Conservation (phyloP, 139 green algal species). For the Chlorella sorokiniana region DNA sequence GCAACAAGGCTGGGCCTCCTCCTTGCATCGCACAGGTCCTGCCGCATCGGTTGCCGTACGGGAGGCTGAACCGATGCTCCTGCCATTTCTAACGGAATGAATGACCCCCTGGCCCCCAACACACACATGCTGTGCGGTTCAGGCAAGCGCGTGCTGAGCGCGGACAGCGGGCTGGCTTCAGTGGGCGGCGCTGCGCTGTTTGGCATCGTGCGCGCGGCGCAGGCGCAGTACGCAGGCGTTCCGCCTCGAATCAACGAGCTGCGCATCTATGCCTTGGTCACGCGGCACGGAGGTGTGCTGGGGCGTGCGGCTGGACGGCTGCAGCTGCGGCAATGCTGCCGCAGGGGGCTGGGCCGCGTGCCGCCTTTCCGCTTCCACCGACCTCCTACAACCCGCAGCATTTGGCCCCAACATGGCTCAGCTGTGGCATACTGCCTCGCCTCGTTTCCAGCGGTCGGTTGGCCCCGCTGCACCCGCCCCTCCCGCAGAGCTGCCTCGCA, state of each 20-base stretch:
- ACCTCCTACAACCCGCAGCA: no score
- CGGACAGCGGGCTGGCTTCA: conserved; percentile 24
- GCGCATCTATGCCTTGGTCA: conserved; percentile 35
- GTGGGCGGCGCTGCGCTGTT: conserved; percentile 30
- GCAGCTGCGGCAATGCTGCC: neutral
- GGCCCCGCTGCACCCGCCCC: neutral
- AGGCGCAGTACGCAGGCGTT: conserved; percentile 6
- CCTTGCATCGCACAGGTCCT: no score
- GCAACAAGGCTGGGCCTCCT: neutral
- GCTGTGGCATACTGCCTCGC: neutral
- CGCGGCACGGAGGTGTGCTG: conserved; percentile 27
- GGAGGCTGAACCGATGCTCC: no score
- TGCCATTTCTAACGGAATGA: no score
- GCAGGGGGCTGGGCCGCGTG: neutral
- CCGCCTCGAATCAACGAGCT: conserved; percentile 27
- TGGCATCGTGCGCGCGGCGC: conserved; percentile 26
- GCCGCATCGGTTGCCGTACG: no score
- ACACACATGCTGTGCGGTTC: neutral
- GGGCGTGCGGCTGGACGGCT: neutral
- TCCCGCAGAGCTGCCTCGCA: conserved; percentile 13
- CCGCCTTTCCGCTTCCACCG: neutral
- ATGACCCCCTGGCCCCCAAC: neutral
- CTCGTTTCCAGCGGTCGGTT: neutral
- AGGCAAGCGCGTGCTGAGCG: conserved; percentile 32
- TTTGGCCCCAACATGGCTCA: no score